phyloP scores from a whole-genome alignment of 2,329 filamentous ascomycete species.

The Hymenoscyphus linearis region DNA sequence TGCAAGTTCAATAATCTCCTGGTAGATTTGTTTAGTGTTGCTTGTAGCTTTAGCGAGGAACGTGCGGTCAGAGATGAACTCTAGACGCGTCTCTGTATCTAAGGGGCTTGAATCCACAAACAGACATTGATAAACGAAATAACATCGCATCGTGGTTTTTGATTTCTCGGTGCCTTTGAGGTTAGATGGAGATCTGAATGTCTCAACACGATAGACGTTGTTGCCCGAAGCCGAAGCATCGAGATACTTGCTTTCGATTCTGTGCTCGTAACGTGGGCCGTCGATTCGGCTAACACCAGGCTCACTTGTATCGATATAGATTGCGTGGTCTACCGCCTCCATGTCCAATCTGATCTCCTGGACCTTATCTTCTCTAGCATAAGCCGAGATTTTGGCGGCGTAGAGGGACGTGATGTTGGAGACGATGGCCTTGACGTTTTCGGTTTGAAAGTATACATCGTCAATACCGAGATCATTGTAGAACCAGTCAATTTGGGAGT shows the following conservation, averaged over 20 bases:
- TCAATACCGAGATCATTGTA: constrained; percentile 97
- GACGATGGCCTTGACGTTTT: constrained; percentile 78
- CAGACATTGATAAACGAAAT: constrained; percentile 96
- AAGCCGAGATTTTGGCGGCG: constrained; percentile 92
- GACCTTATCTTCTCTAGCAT: constrained; percentile 86
- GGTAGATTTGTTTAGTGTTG: constrained; percentile 95
- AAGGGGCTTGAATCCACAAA: constrained; percentile 73
- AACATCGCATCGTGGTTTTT: constrained; percentile 85
- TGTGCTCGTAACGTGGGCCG: constrained; percentile 88
- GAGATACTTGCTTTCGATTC: constrained; percentile 92
- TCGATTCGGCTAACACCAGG: constrained; percentile 71
- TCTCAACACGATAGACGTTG: constrained; percentile 86
- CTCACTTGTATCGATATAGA: constrained; percentile 96
- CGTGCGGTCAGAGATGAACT: constrained; percentile 85
- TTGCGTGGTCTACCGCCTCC: constrained; percentile 89
- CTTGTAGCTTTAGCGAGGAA: constrained; percentile 94
- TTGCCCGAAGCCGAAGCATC: constrained; percentile 60
- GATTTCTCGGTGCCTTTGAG: constrained; percentile 61
- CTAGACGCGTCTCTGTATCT: constrained; percentile 78
- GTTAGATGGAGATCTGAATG: constrained; percentile 84
- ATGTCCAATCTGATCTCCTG: constrained; percentile 94
- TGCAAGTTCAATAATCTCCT: constrained; percentile 83
- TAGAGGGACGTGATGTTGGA: constrained; percentile 95
- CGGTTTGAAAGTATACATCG: constrained; percentile 95
- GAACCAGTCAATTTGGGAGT: constrained; percentile 89